These are phyloP conservation scores for Globisporangium cylindrosporum DNA, from an alignment of 352 stramenopile genomes.

Conservation along the genomic window DNA sequence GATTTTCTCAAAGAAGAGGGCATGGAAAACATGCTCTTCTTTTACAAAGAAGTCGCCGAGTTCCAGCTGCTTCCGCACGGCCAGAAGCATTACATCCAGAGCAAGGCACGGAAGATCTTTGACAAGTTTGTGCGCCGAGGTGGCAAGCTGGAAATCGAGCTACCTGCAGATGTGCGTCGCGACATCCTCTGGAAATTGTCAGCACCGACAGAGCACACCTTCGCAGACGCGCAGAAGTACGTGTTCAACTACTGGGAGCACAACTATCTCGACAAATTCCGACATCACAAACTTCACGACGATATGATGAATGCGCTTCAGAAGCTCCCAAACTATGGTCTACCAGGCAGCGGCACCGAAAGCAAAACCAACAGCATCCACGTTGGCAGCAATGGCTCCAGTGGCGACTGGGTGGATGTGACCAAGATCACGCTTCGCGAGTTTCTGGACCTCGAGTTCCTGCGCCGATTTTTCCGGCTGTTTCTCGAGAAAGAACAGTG, in stretches of 20 bases:
- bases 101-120: constrained; percentile 66
- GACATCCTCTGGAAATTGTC: constrained; percentile 68
- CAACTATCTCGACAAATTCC: constrained; percentile 44
- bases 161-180: constrained; percentile 54
- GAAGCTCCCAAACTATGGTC: constrained; percentile 13
- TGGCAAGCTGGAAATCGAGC: constrained; percentile 56
- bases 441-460: constrained; percentile 54
- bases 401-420: constrained; percentile 40
- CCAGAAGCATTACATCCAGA: constrained; percentile 72
- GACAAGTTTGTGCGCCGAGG: constrained; percentile 66
- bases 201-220: constrained; percentile 53
- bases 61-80: constrained; percentile 67
- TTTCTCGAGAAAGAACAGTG: constrained; percentile 77
- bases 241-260: constrained; percentile 56
- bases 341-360: constrained; percentile 3
- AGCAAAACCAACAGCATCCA: constrained; percentile 16
- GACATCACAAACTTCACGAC: constrained; percentile 27
- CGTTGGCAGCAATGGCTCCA: constrained; percentile 3
- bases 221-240: constrained; percentile 54
- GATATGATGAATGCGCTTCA: constrained; percentile 42
- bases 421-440: constrained; percentile 50
- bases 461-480: constrained; percentile 58
- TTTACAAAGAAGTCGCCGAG: constrained; percentile 74
- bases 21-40: constrained; percentile 54
- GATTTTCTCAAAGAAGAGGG: constrained; percentile 52